phyloP scores from a whole-genome alignment of 2,329 filamentous ascomycete species.

The Purpureocillium lavendulum region DNA sequence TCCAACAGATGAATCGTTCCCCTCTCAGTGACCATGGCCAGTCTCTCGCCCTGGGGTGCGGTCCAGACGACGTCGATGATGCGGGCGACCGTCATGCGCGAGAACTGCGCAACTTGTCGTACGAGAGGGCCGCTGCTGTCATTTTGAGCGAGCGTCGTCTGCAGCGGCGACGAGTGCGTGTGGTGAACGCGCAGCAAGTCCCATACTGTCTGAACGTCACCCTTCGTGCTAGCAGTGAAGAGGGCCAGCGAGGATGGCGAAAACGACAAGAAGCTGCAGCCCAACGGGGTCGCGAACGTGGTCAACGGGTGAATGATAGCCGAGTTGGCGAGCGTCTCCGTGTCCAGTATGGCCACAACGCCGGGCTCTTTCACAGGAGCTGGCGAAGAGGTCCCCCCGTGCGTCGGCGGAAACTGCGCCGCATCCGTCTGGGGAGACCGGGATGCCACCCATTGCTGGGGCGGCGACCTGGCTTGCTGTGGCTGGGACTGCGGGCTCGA shows the following conservation, averaged over 20 bases:
- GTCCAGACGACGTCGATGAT: constrained; percentile 90
- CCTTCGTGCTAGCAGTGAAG: constrained; percentile 73
- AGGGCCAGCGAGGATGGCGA: constrained; percentile 65
- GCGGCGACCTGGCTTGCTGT: constrained; percentile 31
- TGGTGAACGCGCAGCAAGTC: constrained; percentile 61
- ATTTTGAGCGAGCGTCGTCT: constrained; percentile 36
- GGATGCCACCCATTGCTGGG: constrained; percentile 38
- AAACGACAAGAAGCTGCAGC: constrained; percentile 75
- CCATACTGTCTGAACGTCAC: constrained; percentile 78
- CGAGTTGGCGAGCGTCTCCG: constrained; percentile 49
- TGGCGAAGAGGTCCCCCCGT: constrained; percentile 54
- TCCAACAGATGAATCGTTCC: constrained; percentile 94
- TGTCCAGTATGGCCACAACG: constrained; percentile 66
- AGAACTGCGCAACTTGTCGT: constrained; percentile 80
- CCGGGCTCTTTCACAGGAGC: constrained; percentile 57
- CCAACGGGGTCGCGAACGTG: constrained; percentile 63
- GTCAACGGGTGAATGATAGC: constrained; percentile 53
- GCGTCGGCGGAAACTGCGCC: constrained; percentile 64
- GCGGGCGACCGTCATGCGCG: constrained; percentile 82
- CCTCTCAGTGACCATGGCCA: constrained; percentile 86
- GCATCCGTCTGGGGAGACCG: constrained; percentile 38
- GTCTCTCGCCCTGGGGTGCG: constrained; percentile 67
- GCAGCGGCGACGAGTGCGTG: constrained; percentile 52
- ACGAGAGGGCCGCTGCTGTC: constrained; percentile 49
- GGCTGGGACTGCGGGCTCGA: constrained; percentile 22